phyloP scores from a whole-genome alignment of 1,284 basidiomycete species.

The Ganoderma sinense region DNA sequence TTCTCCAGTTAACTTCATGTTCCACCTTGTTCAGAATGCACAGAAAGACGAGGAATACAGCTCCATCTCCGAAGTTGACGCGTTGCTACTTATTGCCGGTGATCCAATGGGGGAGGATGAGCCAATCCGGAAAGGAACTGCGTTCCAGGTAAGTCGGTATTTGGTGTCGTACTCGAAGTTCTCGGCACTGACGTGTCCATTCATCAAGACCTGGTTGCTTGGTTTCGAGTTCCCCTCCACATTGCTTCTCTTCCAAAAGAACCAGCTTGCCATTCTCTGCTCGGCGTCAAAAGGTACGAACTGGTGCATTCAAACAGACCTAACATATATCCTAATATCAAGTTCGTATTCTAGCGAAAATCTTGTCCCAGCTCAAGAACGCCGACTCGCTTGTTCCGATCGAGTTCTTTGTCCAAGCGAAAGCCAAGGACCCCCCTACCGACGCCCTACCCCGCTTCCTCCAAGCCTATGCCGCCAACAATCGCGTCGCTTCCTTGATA shows the following conservation, averaged over 20 bases:
- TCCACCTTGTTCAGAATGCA: constrained; percentile 52
- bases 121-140: constrained; percentile 87
- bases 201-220: constrained; percentile 86
- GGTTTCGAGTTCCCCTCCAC: constrained; percentile 98
- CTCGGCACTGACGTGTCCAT: constrained; percentile 28
- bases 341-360: constrained; percentile 62
- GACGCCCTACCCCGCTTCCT: constrained; percentile 73
- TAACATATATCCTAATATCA: constrained; percentile 24
- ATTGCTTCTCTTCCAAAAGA: constrained; percentile 82
- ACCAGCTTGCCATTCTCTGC: constrained; percentile 83
- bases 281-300: constrained; percentile 87
- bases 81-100: constrained; percentile 82
- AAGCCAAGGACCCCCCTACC: constrained; percentile 75
- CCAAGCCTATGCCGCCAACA: constrained; percentile 59
- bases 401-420: constrained; percentile 75
- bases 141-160: constrained; percentile 76
- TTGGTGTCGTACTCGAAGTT: constrained; percentile 16
- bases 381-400: constrained; percentile 61
- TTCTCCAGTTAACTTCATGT: constrained; percentile 16
- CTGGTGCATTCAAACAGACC: background rate
- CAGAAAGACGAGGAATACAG: constrained; percentile 75
- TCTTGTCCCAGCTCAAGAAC: constrained; percentile 73
- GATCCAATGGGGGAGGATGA: constrained; percentile 87
- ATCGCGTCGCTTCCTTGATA: constrained; percentile 71
- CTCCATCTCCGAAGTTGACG: constrained; percentile 71